Conservation (phyloP, 208 protist genomes). For the Herpetomonas tarakana region DNA sequence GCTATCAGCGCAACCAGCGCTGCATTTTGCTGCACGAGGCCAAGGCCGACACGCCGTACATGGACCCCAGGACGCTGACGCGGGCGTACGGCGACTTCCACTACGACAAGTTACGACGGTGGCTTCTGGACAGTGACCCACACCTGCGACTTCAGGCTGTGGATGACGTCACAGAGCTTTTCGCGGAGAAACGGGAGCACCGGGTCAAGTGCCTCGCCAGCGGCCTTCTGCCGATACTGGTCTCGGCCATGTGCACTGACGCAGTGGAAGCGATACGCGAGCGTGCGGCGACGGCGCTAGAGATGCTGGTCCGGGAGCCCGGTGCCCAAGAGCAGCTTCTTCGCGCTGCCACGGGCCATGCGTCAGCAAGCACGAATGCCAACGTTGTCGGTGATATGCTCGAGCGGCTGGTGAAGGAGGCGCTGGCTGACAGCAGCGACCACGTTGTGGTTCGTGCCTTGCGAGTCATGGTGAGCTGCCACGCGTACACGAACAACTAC, state of each 20-base stretch:
- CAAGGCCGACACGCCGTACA: slow-evolving; percentile 46
- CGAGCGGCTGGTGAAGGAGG: slow-evolving; percentile 28
- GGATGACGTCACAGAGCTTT: slow-evolving; percentile 64
- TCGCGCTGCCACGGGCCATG: slow-evolving; percentile 3
- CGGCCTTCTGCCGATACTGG: slow-evolving; percentile 48
- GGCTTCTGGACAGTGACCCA: slow-evolving; percentile 56
- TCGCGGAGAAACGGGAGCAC: slow-evolving; percentile 69
- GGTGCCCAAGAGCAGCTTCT: slow-evolving; percentile 45
- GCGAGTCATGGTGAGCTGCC: slow-evolving; percentile 54
- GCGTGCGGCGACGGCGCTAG: slow-evolving; percentile 53
- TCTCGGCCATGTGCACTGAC: slow-evolving; percentile 56
- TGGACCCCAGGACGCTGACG: slow-evolving; percentile 61
- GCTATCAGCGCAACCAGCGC: slow-evolving; percentile 49
- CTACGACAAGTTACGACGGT: slow-evolving; percentile 69
- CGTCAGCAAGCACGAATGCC: background rate
- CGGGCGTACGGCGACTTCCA: slow-evolving; percentile 57
- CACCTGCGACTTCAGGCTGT: slow-evolving; percentile 55
- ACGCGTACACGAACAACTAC: slow-evolving; percentile 59
- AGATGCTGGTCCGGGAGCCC: slow-evolving; percentile 53
- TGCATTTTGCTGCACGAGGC: slow-evolving; percentile 75
- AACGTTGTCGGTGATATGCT: slow-evolving; percentile 9
- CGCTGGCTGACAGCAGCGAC: slow-evolving; percentile 40
- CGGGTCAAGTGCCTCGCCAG: slow-evolving; percentile 45
- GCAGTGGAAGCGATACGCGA: slow-evolving; percentile 59
- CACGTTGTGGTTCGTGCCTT: slow-evolving; percentile 62